These are phyloP conservation scores for Magnusiomyces sp. DNA, from an alignment of 1,139 yeast species.

Conservation along the genomic window DNA sequence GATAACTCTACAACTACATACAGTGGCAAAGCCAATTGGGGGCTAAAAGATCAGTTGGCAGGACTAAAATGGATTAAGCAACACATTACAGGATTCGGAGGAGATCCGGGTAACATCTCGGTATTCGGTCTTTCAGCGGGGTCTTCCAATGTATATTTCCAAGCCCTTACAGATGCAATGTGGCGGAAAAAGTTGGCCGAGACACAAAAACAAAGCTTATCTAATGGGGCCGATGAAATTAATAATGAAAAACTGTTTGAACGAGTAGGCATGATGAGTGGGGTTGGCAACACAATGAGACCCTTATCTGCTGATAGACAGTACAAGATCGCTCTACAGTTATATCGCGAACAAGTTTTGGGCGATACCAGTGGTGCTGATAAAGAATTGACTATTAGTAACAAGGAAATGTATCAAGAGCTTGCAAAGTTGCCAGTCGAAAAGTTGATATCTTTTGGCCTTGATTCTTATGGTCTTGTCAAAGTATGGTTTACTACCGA, in stretches of 20 bases:
- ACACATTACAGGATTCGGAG: constrained; percentile 26
- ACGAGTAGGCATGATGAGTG: constrained; percentile 17
- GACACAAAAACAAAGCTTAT: neutral
- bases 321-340: constrained; percentile 2
- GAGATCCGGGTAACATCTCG: constrained; percentile 25
- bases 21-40: constrained; percentile 14
- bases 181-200: neutral
- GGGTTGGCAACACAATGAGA: constrained; percentile 12
- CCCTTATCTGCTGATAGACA: constrained; percentile 7
- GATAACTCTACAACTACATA: no score
- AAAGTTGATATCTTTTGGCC: constrained; percentile 10
- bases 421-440: constrained; percentile 14
- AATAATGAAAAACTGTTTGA: constrained; percentile 11
- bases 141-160: constrained; percentile 22
- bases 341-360: constrained; percentile 2
- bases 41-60: constrained; percentile 16
- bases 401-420: constrained; percentile 9
- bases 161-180: constrained; percentile 11
- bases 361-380: neutral
- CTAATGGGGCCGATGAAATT: constrained; percentile 3
- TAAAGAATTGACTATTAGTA: neutral
- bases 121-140: constrained; percentile 30
- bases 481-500: constrained; percentile 12
- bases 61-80: constrained; percentile 27
- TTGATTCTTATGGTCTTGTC: constrained; percentile 4